Conservation (phyloP, 306 rosid genomes). For the Lathyrus tuberosus region DNA sequence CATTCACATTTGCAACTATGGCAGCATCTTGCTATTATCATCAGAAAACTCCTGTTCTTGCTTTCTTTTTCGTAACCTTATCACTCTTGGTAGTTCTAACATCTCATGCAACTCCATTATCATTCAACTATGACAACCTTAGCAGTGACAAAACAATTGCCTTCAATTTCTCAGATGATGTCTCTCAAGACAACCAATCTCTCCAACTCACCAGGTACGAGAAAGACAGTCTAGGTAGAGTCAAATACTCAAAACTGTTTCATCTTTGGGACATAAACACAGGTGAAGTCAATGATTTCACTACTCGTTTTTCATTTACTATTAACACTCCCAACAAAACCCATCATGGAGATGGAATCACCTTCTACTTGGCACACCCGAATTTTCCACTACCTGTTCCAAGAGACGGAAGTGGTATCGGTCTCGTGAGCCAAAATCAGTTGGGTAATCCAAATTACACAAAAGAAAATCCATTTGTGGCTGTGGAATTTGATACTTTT, state of each 20-base stretch:
- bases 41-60: conserved; percentile 2
- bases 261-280: conserved; percentile 40
- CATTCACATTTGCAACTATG: conserved; percentile 21
- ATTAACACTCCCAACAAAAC: conserved; percentile 37
- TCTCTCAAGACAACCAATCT: neutral
- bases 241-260: conserved; percentile 30
- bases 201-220: conserved; percentile 35
- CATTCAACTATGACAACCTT: conserved; percentile 38
- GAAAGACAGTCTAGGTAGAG: conserved; percentile 36
- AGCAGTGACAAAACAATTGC: conserved; percentile 6
- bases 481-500: conserved; percentile 56
- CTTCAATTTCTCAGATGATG: conserved; percentile 33
- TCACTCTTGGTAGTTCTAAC: neutral
- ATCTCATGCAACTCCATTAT: conserved; percentile 36
- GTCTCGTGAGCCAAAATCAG: conserved; percentile 12
- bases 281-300: conserved; percentile 39
- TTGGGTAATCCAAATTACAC: neutral
- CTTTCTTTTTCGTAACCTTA: conserved; percentile 6
- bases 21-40: neutral
- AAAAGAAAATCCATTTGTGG: conserved; percentile 44
- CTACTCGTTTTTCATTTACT: conserved; percentile 47
- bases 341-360: conserved; percentile 43
- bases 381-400: conserved; percentile 35
- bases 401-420: conserved; percentile 36
- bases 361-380: conserved; percentile 52